phyloP scores from a whole-genome alignment of 129 eudicot species.

The Tanacetum coccineum region DNA sequence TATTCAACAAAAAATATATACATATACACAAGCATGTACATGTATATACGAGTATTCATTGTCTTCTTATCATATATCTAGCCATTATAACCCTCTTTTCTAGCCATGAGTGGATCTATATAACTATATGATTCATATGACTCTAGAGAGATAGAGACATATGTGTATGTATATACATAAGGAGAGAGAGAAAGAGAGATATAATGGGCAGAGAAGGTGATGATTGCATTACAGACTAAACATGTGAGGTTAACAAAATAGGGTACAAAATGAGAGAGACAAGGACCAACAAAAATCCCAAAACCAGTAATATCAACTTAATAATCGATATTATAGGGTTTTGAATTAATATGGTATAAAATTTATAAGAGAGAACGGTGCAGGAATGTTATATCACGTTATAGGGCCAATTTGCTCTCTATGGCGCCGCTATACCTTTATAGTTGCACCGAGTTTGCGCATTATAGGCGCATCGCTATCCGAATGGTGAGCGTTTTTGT shows the following conservation, averaged over 20 bases:
- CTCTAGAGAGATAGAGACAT: constrained; percentile 4
- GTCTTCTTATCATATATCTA: not conserved
- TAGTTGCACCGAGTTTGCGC: too few species aligned
- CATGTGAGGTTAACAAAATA: constrained; percentile 20
- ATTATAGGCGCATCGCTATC: too few species aligned
- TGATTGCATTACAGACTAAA: constrained; percentile 41
- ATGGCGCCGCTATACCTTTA: too few species aligned
- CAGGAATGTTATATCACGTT: too few species aligned
- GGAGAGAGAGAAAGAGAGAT: constrained; percentile 10
- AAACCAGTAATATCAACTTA: constrained; percentile 9
- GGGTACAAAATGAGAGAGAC: constrained; percentile 18
- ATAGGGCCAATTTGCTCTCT: too few species aligned
- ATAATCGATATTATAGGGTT: not conserved
- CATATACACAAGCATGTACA: not conserved
- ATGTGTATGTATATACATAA: not conserved
- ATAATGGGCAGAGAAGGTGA: constrained; percentile 36
- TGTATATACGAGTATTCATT: not conserved
- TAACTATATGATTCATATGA: not conserved
- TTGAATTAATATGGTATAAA: not conserved
- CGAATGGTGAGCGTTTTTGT: too few species aligned
- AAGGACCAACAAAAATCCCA: constrained; percentile 12
- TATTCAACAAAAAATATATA: not conserved
- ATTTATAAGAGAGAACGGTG: too few species aligned
- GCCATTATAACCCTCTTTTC: constrained; percentile 22
- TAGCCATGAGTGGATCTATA: constrained; percentile 28